phyloP scores from a whole-genome alignment of 2,329 filamentous ascomycete genomes.

The Talaromyces funiculosus region DNA sequence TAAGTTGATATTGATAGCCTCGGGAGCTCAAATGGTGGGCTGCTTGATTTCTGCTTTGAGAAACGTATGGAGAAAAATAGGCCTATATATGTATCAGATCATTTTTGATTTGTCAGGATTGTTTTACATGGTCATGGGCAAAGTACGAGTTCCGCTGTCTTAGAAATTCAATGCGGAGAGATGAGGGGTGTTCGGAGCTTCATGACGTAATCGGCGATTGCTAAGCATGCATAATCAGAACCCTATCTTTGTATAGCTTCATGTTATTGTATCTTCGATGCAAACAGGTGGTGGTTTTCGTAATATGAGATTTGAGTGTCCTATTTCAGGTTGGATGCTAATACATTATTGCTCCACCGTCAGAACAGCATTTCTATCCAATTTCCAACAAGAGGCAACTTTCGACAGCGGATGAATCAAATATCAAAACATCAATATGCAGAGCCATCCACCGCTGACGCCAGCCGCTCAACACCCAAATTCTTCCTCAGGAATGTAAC shows the following conservation, averaged over 20 bases:
- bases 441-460: slow-evolving; percentile 2
- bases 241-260: not conserved
- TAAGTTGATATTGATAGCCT: not conserved
- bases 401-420: not conserved
- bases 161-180: not conserved
- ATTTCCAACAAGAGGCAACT: not conserved
- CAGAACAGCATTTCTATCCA: too few species aligned
- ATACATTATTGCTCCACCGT: too few species aligned
- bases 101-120: not conserved
- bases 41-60: not conserved
- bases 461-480: not conserved
- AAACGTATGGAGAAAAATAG: not conserved
- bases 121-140: not conserved
- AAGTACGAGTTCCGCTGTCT: not conserved
- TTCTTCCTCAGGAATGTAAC: slow-evolving; percentile 2
- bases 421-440: not conserved
- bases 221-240: not conserved
- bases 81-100: not conserved
- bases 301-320: too few species aligned
- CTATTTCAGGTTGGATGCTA: too few species aligned
- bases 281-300: too few species aligned
- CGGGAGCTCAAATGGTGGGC: not conserved
- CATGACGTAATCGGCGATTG: not conserved
- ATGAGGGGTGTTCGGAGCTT: not conserved
- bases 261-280: not conserved